Base-by-base conservation (phyloP, 2,329 filamentous ascomycete genomes). In the Beauveria australis region DNA sequence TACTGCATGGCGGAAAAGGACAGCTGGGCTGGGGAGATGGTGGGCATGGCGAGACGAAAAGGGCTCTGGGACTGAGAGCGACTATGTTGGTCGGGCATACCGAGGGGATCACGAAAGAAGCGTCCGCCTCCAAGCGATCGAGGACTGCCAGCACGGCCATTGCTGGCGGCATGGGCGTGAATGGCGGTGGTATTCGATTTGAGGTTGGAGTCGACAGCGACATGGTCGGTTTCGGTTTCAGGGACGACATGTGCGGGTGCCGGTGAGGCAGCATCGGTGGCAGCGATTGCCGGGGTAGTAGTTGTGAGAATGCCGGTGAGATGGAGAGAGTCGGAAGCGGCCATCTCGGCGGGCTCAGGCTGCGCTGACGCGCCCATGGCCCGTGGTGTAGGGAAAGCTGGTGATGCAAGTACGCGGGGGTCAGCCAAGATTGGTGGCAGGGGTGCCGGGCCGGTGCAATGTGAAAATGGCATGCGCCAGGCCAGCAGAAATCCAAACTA, bases 1-100 rank as follows among this genome's bases (percentile, higher is more conserved):
- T 89, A 91, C 67, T 89, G 87, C 73, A 92, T 75, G 5, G 88
- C 85, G 1, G 85, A 82, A 62, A 89, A 84, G 24, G 87, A 85
- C 44, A 86, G 73, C 66, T 84, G 81, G 1, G 76, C 78, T 0
- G 80, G 76, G 0, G 78, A 80, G 53, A 79, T 75, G 58, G 71
- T 71, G 0, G 79, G 78, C 72, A 83, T 79, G 6, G 74, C 28
- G 64, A 78, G 66, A 22, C 73, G 72, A 40, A 75, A 72, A 18
- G 74, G 73, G 48, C 72, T 75, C 52, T 72, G 73, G 8, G 73
- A 74, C 7, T 71, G 66, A 16, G 74, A 73, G n/a, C 74, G 68
- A 33, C 65, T 67, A 28, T 62, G 28, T 7, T 63, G 64, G 3
- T 49, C 49, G 8, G 64, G 24, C 8, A 64, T 62, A 22, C 64